A percentile compares a stretch with the other conserved stretches of the same genome.
Evolutionary conservation across 805 yeast species (phyloP).

Genomic region (Starmerella scarabaei): DNA sequence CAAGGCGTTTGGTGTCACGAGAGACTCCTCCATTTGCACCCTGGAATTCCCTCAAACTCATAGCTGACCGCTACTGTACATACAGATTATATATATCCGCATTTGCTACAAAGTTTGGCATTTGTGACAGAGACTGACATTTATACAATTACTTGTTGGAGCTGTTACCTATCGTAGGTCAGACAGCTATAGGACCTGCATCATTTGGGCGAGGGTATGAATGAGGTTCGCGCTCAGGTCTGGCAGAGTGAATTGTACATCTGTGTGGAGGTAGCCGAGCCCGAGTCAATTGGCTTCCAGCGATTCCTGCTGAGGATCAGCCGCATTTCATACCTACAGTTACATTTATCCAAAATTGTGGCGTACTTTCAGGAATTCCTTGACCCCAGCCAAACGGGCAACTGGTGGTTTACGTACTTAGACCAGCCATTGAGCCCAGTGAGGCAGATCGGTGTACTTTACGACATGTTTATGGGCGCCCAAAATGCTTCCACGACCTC

Average conservation of each 20-base stretch:
- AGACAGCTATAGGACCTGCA: no score
- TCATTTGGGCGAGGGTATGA: no score
- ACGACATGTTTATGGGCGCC: constrained; percentile 14
- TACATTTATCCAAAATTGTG: constrained; percentile 9
- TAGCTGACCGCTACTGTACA: no score
- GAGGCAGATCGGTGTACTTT: constrained; percentile 19
- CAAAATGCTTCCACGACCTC: neutral
- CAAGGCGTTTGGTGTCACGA: neutral
- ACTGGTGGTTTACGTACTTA: constrained; percentile 16
- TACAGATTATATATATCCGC: no score
- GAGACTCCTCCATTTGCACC: neutral
- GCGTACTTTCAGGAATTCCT: constrained; percentile 15
- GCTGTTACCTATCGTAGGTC: no score
- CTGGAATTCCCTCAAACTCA: no score
- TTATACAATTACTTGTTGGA: no score
- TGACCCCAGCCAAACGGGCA: neutral
- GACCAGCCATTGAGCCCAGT: constrained; percentile 13
- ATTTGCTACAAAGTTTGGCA: no score
- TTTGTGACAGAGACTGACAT: no score
- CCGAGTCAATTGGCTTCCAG: constrained; percentile 15
- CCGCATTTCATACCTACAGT: constrained; percentile 13
- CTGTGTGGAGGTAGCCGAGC: constrained; percentile 8
- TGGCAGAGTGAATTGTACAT: constrained; percentile 14
- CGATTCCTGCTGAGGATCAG: constrained; percentile 12
- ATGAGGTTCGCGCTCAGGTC: constrained; percentile 1